Evolutionary conservation across 148 eudicot genomes (phyloP).

Genomic region (Chenopodium formosanum): DNA sequence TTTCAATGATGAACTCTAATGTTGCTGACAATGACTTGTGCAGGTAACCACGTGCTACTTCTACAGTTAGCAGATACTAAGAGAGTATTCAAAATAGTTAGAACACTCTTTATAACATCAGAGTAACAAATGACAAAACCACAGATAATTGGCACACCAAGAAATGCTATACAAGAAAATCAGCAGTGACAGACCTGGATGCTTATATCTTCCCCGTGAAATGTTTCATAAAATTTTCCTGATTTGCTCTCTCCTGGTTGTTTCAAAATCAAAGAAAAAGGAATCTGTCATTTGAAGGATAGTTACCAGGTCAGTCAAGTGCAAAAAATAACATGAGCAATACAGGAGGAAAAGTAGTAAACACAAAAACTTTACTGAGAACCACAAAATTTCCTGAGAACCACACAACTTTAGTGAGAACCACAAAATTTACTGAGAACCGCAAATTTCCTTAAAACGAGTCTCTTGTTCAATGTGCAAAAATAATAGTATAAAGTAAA

Average conservation of each 20-base stretch:
- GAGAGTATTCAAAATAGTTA: conserved; percentile 21
- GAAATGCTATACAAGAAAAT: not conserved
- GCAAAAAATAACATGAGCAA: not conserved
- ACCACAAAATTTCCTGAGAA: not conserved
- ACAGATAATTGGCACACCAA: not conserved
- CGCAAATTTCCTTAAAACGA: not conserved
- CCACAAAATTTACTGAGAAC: not conserved
- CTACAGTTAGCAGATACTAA: conserved; percentile 69
- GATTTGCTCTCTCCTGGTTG: conserved; percentile 39
- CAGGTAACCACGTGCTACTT: conserved; percentile 63
- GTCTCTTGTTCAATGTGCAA: not conserved
- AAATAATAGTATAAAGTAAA: too few species aligned
- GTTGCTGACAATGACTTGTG: conserved; percentile 69
- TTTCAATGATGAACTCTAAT: conserved; percentile 66
- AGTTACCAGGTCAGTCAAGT: not conserved
- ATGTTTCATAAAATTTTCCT: conserved; percentile 66
- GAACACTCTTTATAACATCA: not conserved
- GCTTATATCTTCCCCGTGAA: conserved; percentile 71
- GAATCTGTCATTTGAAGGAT: conserved; percentile 44
- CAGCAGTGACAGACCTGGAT: conserved; percentile 50
- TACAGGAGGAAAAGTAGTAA: not conserved
- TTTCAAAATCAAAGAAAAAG: conserved; percentile 59
- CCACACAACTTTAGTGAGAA: not conserved
- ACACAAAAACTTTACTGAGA: not conserved
- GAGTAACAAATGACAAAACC: not conserved